Evolutionary conservation across 352 stramenopile genomes (phyloP).

Genomic region (Blastocystis sp.): DNA sequence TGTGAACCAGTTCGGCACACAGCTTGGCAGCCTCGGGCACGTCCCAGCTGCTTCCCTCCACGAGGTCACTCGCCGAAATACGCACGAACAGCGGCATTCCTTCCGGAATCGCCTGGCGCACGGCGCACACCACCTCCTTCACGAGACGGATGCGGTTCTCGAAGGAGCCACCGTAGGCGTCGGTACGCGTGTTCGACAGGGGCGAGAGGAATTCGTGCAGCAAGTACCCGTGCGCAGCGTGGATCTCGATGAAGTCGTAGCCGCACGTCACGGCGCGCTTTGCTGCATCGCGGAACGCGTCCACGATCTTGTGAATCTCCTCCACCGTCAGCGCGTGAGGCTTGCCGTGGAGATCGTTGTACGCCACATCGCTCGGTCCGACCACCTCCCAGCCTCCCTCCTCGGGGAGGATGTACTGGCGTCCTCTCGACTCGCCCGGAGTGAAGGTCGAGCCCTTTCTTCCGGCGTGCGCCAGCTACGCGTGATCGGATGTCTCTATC

Average conservation of each 20-base stretch:
- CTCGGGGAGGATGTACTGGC: not conserved
- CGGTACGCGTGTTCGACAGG: constrained; percentile 65
- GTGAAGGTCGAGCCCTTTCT: constrained; percentile 35
- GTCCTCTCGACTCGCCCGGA: constrained; percentile 7
- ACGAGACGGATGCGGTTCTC: constrained; percentile 67
- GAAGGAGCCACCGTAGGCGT: constrained; percentile 56
- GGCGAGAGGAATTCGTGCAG: constrained; percentile 75
- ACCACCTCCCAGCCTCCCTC: constrained; percentile 47
- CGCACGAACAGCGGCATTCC: constrained; percentile 60
- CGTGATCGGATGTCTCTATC: not conserved
- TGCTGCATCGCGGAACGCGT: constrained; percentile 64
- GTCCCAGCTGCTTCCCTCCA: constrained; percentile 17
- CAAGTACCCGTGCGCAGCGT: constrained; percentile 76
- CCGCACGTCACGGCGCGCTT: constrained; percentile 36
- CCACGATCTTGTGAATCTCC: constrained; percentile 59
- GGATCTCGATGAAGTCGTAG: constrained; percentile 76
- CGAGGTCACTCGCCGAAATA: constrained; percentile 30
- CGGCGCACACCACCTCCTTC: constrained; percentile 29
- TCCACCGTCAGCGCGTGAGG: constrained; percentile 45
- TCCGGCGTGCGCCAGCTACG: constrained; percentile 28
- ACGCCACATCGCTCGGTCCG: not conserved
- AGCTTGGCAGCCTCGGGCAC: not conserved
- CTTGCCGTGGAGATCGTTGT: not conserved
- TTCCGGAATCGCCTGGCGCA: constrained; percentile 38
- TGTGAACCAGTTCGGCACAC: not conserved